These are phyloP conservation scores for Trichoderma brevicompactum DNA, from an alignment of 2,329 filamentous ascomycete genomes.

Conservation along the genomic window DNA sequence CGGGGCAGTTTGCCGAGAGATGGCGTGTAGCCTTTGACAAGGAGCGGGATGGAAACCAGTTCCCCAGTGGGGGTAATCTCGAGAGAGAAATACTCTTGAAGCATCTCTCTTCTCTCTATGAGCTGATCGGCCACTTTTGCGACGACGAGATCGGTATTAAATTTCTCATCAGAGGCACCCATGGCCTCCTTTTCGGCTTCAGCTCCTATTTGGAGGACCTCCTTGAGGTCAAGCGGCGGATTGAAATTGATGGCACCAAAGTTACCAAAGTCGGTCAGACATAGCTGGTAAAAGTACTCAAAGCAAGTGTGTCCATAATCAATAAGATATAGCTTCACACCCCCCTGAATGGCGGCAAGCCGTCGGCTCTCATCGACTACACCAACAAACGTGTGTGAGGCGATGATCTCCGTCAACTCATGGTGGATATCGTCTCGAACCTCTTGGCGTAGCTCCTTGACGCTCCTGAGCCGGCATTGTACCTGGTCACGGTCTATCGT, in stretches of 20 bases:
- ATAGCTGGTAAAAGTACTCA: slow-evolving; percentile 95
- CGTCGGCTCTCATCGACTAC: slow-evolving; percentile 86
- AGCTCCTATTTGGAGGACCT: slow-evolving; percentile 74
- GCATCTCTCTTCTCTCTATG: slow-evolving; percentile 79
- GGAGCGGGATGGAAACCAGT: slow-evolving; percentile 76
- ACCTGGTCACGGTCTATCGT: slow-evolving; percentile 69
- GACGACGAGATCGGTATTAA: slow-evolving; percentile 69
- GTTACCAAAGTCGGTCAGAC: slow-evolving; percentile 93
- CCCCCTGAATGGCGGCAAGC: slow-evolving; percentile 89
- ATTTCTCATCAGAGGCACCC: slow-evolving; percentile 53
- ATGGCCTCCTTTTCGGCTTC: slow-evolving; percentile 64
- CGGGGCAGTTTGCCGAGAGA: slow-evolving; percentile 83
- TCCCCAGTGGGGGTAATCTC: slow-evolving; percentile 79
- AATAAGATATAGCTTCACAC: slow-evolving; percentile 87
- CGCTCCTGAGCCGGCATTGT: slow-evolving; percentile 75
- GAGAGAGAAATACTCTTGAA: slow-evolving; percentile 89
- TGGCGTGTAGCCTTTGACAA: slow-evolving; percentile 88
- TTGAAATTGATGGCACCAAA: slow-evolving; percentile 84
- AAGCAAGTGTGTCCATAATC: slow-evolving; percentile 87
- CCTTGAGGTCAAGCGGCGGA: slow-evolving; percentile 71
- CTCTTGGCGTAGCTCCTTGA: slow-evolving; percentile 80
- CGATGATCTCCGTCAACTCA: slow-evolving; percentile 83
- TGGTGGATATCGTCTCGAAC: slow-evolving; percentile 84
- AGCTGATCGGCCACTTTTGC: slow-evolving; percentile 69
- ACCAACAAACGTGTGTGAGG: slow-evolving; percentile 89